Conservation (phyloP, 345 rosid genomes). For the Alliaria petiolata region DNA sequence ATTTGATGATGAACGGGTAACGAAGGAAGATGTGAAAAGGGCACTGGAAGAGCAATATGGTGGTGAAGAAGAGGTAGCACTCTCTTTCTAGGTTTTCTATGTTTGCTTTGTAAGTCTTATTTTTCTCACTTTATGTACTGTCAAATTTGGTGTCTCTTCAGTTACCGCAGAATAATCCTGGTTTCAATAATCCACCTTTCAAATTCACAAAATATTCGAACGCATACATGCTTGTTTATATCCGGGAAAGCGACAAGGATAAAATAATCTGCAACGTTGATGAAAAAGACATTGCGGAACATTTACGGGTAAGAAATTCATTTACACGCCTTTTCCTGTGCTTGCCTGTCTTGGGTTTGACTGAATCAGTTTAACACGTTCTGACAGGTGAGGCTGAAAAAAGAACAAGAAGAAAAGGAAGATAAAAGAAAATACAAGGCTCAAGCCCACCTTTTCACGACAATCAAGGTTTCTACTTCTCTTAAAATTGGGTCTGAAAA, state of each 20-base stretch:
- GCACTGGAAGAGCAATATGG: conserved; percentile 99
- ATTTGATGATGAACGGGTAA: conserved; percentile 98
- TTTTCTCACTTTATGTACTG: conserved; percentile 12
- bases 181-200: conserved; percentile 85
- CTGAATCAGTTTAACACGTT: conserved; percentile 19
- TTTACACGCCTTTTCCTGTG: not conserved
- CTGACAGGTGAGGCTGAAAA: conserved; percentile 83
- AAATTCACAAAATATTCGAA: conserved; percentile 96
- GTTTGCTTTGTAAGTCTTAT: conserved; percentile 1
- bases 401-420: conserved; percentile 93
- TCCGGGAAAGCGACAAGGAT: conserved; percentile 92
- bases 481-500: not conserved
- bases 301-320: conserved; percentile 64
- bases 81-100: conserved; percentile 11
- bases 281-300: conserved; percentile 98
- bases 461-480: conserved; percentile 63
- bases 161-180: conserved; percentile 94
- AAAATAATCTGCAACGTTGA: conserved; percentile 93
- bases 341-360: not conserved
- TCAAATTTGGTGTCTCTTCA: conserved; percentile 28
- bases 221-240: conserved; percentile 98
- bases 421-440: conserved; percentile 88
- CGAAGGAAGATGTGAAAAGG: conserved; percentile 88
- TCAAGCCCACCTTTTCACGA: conserved; percentile 89
- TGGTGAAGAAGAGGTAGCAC: conserved; percentile 96